These are phyloP conservation scores for Didymella arachidicola DNA, from an alignment of 2,329 filamentous ascomycete species.

Conservation along the genomic window DNA sequence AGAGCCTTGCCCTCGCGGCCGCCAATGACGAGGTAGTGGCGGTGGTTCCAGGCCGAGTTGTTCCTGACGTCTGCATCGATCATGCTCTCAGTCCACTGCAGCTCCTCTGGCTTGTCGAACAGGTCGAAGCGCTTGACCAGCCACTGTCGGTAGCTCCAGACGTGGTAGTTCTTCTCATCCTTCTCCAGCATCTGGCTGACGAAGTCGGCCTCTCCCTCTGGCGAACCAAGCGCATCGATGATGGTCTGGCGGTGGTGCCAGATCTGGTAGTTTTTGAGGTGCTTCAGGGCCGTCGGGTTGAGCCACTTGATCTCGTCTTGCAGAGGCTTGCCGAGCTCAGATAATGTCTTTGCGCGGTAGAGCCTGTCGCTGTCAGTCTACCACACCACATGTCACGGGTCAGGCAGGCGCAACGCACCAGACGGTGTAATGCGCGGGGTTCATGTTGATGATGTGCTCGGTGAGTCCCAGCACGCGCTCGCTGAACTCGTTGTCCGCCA, in stretches of 20 bases:
- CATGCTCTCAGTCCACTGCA: conserved; percentile 74
- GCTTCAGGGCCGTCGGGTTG: conserved; percentile 78
- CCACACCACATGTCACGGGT: not conserved
- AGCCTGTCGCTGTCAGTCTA: conserved; percentile 61
- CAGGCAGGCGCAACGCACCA: conserved; percentile 65
- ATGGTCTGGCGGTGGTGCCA: conserved; percentile 73
- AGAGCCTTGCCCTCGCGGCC: conserved; percentile 53
- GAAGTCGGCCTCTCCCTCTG: conserved; percentile 75
- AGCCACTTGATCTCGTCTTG: conserved; percentile 83
- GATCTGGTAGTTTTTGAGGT: conserved; percentile 99
- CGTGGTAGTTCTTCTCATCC: conserved; percentile 97
- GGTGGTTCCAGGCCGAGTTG: conserved; percentile 97
- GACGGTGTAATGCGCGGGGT: conserved; percentile 97
- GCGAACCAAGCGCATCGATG: conserved; percentile 65
- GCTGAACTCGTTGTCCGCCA: conserved; percentile 86
- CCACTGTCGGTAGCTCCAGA: conserved; percentile 93
- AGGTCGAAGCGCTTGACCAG: conserved; percentile 70
- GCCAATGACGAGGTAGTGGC: conserved; percentile 90
- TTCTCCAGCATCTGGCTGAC: conserved; percentile 79
- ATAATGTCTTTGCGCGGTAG: conserved; percentile 83
- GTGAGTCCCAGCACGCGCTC: conserved; percentile 81
- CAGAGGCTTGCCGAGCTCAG: conserved; percentile 70
- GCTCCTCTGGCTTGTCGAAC: conserved; percentile 65
- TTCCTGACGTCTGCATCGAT: conserved; percentile 86
- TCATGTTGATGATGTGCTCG: conserved; percentile 88